Evolutionary conservation across 176 grass and related monocot species (phyloP).

Genomic region (maize (Zea mays)): Zm-B73-REFERENCE-NAM-5.0 NC_050098.1:117427001-117427500

Average conservation of each 20-base stretch:
- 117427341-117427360: conserved; percentile 36
- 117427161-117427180: conserved; percentile 36
- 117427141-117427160: conserved; percentile 27
- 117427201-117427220: conserved; percentile 18
- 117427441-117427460: not conserved
- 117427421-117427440: not conserved
- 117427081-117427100: conserved; percentile 55
- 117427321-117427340: conserved; percentile 28
- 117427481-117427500: conserved; percentile 40
- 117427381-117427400: conserved; percentile 7
- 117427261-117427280: conserved; percentile 31
- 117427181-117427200: conserved; percentile 27
- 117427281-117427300: conserved; percentile 34
- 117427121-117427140: conserved; percentile 37
- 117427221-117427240: conserved; percentile 20
- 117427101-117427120: conserved; percentile 39
- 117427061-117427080: conserved; percentile 41
- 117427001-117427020: conserved; percentile 28
- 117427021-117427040: conserved; percentile 37
- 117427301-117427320: conserved; percentile 22
- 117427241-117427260: conserved; percentile 28
- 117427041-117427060: conserved; percentile 57
- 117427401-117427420: not conserved
- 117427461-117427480: not conserved
- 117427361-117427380: conserved; percentile 33